Evolutionary conservation across 352 stramenopile genomes (phyloP), one percentile per base, ranked within the genome.

Genomic region (Thalassiosira hispida): DNA sequence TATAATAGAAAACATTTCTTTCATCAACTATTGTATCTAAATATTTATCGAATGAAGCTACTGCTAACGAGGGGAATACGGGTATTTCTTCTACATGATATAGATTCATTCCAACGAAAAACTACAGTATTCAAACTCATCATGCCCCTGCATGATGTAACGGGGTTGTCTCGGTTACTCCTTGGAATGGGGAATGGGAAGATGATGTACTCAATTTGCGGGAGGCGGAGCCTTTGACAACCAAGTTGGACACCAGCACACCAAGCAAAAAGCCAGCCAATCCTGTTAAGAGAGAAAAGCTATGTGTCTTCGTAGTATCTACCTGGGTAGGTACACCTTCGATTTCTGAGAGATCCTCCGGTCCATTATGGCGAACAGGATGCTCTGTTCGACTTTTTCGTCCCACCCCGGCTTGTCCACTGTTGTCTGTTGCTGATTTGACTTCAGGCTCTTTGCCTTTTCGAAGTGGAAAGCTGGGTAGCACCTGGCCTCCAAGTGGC

Each of bases 191-290:
- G 12, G 38, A 53, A 14, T 31, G 16, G 42, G 59, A 44, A 25
- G 44, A 25, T 1, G 40, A 56, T 51, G 16, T 1, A 29, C 18
- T 27, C 1, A 40, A 56, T 56, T 66, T 66, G 35, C 40, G 5
- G 22, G 16, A 40, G 23, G 42, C n/a, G 5, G 59, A 44, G 25
- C 40, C 22, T 27, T 20, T 42, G 7, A 1, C 25, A 42, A 40
- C 20, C 29, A 55, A 20, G 33, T 55, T 0, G 11, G 57, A 73
- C 22, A 62, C 47, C 44, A 76, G 23, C 0, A 78, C 4, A 11
- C 76, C 68, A 42, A 84, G 53, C 1, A 84, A 52, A 53, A 84
- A 84, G 14, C 76, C 61, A 65, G 42, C 9, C 9, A 84, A 35
- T 53, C 62, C 76, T 44, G 57, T 63, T n/a, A 68, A 44, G 29